These are phyloP conservation scores for Cardamine occulta DNA, from an alignment of 345 rosid genomes.

Conservation along the genomic window DNA sequence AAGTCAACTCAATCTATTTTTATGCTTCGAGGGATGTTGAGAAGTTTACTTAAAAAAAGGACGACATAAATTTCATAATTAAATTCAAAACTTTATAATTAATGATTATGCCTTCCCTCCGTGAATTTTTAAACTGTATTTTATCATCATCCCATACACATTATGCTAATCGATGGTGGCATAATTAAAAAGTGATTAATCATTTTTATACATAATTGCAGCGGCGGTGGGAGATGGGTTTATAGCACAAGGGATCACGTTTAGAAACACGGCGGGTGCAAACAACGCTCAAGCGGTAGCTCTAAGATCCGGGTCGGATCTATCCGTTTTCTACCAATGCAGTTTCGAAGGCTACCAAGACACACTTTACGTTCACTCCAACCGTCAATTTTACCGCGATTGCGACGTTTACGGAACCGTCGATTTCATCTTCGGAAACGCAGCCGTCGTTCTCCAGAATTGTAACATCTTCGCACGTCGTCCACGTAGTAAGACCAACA, in stretches of 20 bases:
- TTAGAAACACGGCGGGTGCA: slow-evolving; percentile 74
- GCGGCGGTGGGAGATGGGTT: slow-evolving; percentile 68
- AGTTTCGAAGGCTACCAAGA: slow-evolving; percentile 71
- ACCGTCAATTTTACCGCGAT: slow-evolving; percentile 67
- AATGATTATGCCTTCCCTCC: neutral
- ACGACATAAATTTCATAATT: neutral
- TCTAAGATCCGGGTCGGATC: slow-evolving; percentile 69
- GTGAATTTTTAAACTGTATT: too few species aligned
- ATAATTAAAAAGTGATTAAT: too few species aligned
- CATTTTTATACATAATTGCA: slow-evolving; percentile 30
- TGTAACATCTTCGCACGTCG: slow-evolving; percentile 59
- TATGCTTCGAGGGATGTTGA: neutral
- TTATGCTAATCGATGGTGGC: neutral
- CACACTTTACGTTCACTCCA: slow-evolving; percentile 66
- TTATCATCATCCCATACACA: neutral
- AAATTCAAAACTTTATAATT: too few species aligned
- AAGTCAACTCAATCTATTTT: neutral
- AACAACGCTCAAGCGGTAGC: slow-evolving; percentile 71
- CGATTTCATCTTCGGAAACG: slow-evolving; percentile 68
- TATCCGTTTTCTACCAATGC: slow-evolving; percentile 67
- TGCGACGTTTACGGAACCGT: slow-evolving; percentile 66
- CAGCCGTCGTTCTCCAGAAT: slow-evolving; percentile 59
- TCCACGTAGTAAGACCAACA: slow-evolving; percentile 51
- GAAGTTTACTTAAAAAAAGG: neutral
- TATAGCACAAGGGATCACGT: slow-evolving; percentile 62